Base-by-base conservation (phyloP, 163 green algal species). In the Smithsoniella earleae region DNA sequence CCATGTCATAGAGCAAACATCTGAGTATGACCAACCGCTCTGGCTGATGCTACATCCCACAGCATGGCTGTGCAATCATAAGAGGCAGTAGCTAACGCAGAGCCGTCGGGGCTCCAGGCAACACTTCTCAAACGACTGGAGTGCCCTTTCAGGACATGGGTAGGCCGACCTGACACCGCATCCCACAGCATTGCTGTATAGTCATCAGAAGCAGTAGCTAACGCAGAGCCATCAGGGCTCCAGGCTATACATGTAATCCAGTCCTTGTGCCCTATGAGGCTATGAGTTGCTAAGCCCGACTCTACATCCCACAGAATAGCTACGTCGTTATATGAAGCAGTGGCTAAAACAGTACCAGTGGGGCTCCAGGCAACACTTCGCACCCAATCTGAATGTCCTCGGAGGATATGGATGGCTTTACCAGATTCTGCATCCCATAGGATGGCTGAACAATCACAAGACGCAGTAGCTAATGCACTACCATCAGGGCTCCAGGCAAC, bases 121-220 rank as follows among this genome's bases (percentile, higher is more conserved):
- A n/a, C n/a, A n/a, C n/a, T n/a, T n/a, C n/a, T n/a, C n/a, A n/a
- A n/a, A n/a, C n/a, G n/a, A n/a, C n/a, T n/a, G n/a, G n/a, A n/a
- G n/a, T n/a, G n/a, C n/a, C n/a, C n/a, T n/a, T n/a, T n/a, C n/a
- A n/a, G n/a, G n/a, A n/a, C n/a, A n/a, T n/a, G n/a, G n/a, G n/a
- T n/a, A n/a, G n/a, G n/a, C n/a, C n/a, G n/a, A n/a, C n/a, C n/a
- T n/a, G n/a, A n/a, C n/a, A n/a, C n/a, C n/a, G n/a, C n/a, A n/a
- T n/a, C n/a, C n/a, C n/a, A n/a, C n/a, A n/a, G n/a, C n/a, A n/a
- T n/a, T n/a, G n/a, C n/a, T n/a, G n/a, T n/a, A n/a, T n/a, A n/a
- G n/a, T 54, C 43, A 54, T 84, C 78, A 31, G 66, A 80, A 18
- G 78, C 80, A 1, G 80, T 83, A 18, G 75, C 77, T 36, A 91